Evolutionary conservation across 257 asterid genomes (phyloP).

Genomic region (Forsythia viridissima): DNA sequence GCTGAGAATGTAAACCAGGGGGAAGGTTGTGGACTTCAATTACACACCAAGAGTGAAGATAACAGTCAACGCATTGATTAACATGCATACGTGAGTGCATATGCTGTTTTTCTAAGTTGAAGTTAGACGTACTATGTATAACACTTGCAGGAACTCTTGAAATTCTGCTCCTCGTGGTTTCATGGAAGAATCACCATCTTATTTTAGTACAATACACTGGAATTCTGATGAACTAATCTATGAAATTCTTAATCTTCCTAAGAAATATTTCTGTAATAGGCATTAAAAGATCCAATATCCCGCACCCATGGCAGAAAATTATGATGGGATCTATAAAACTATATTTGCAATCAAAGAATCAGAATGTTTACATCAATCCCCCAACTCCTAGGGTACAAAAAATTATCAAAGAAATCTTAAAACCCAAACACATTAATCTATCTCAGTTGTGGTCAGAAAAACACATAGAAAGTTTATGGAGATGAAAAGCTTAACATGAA

Average conservation of each 20-base stretch:
- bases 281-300: neutral
- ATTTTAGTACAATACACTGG: neutral
- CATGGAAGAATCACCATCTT: no score
- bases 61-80: neutral
- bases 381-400: no score
- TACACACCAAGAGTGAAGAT: neutral
- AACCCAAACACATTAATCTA: no score
- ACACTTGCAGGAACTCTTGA: neutral
- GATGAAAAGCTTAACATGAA: no score
- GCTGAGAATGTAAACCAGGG: conserved; percentile 4
- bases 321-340: no score
- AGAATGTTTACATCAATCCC: neutral
- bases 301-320: no score
- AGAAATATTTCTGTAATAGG: neutral
- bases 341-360: neutral
- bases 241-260: no score
- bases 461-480: no score
- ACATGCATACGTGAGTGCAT: neutral
- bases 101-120: neutral
- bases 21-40: neutral
- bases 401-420: no score
- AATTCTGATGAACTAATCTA: neutral
- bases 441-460: no score
- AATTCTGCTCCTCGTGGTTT: neutral
- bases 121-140: neutral